Evolutionary conservation across 2,329 filamentous ascomycete genomes (phyloP).

Genomic region (Colletotrichum sp.): DNA sequence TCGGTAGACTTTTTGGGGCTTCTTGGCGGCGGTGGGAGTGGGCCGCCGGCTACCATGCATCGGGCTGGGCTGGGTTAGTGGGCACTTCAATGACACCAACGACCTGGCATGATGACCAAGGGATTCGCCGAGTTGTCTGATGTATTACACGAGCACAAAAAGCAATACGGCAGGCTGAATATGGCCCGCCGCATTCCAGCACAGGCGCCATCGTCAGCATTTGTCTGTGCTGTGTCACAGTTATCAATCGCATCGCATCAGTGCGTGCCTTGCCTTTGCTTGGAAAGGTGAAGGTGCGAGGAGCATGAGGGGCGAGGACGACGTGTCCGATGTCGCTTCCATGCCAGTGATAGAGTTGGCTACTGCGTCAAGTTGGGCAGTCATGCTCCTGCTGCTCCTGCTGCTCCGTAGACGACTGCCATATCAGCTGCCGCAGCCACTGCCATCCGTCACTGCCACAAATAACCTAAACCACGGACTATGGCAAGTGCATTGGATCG

Average conservation of each 20-base stretch:
- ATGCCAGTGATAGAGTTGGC: neutral
- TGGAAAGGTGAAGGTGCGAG: neutral
- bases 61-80: neutral
- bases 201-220: neutral
- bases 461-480: neutral
- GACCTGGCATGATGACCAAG: neutral
- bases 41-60: neutral
- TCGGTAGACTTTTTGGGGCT: neutral
- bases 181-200: neutral
- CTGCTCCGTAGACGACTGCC: neutral
- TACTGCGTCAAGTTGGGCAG: neutral
- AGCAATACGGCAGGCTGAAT: neutral
- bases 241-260: conserved; percentile 10
- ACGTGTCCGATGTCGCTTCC: neutral
- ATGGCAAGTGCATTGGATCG: neutral
- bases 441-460: neutral
- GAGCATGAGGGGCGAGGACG: neutral
- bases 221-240: neutral
- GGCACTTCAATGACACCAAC: neutral
- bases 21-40: neutral
- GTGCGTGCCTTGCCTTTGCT: neutral
- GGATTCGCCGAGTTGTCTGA: neutral
- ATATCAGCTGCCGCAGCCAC: neutral
- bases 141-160: neutral
- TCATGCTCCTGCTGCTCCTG: neutral